Base-by-base conservation (phyloP, 257 asterid genomes). In the Scutellaria galericulata region DNA sequence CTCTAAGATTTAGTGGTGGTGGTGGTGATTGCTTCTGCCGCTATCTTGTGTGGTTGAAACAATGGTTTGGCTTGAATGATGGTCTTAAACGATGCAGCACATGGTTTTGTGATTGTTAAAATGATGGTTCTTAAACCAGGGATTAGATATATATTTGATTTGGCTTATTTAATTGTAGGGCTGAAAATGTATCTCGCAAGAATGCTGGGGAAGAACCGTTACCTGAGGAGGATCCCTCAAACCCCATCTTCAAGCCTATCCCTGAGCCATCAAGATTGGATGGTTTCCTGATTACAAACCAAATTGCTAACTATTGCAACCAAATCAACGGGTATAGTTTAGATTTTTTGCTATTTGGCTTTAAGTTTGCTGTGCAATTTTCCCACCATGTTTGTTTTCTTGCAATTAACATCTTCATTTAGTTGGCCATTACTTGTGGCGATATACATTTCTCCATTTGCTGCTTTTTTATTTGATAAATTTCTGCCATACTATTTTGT, bases 201-300 rank as follows among this genome's bases (percentile, higher is more conserved):
- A 88, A 84, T 76, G 89, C 96, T 4, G 99, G 98, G 78, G 99
- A 95, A 72, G 99, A 95, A 67, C 96, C 96, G 56, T 81, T 91
- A 73, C 97, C 98, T 1, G 98, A 95, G 80, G 99, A 95, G 80
- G 99, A 95, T 84, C 96, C 98, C 52, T 70, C 97, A 54, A 95
- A 92, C 75, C 89, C 92, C 41, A 8, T 88, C 67, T 95, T 95
- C 83, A 92, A 95, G 88, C 97, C 96, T 72, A 84, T 90, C 64
- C 97, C 93, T 0, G 98, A 95, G 83, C 97, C 98, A 22, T 92
- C 99, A 0, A 86, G 99, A 75, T 81, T 92, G 88, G 97, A 92
- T 13, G 88, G 99, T 84, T 95, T 95, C 64, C 90, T 95, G 74
- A 74, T 90, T 54, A 92, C 97, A 9, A 95, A 95, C 82, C 99